phyloP scores from a whole-genome alignment of 2,329 filamentous ascomycete genomes.

The Xylariaceae sp. region DNA sequence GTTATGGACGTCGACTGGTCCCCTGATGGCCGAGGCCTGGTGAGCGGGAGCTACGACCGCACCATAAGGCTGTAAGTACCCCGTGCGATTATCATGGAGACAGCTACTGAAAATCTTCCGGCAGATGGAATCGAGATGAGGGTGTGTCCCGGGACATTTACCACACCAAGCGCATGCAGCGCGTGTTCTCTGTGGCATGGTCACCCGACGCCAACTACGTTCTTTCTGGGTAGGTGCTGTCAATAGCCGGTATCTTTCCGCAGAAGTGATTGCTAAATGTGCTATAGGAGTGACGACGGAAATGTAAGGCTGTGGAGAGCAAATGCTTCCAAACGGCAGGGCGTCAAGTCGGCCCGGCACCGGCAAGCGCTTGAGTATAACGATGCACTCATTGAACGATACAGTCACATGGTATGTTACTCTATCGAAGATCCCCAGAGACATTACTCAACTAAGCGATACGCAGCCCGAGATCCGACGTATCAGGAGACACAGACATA shows the following conservation, averaged over 20 bases:
- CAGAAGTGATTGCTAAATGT: background rate
- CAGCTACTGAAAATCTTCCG: background rate
- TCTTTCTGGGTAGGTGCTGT: conserved; percentile 81
- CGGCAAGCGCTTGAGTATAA: conserved; percentile 90
- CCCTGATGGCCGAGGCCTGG: conserved; percentile 89
- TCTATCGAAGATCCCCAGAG: background rate
- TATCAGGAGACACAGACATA: conserved; percentile 84
- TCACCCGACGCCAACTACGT: conserved; percentile 88
- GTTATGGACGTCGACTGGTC: conserved; percentile 97
- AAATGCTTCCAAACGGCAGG: conserved; percentile 75
- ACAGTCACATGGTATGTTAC: conserved; percentile 69
- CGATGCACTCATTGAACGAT: conserved; percentile 74
- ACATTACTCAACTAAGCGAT: conserved; percentile 14
- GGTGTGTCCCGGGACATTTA: conserved; percentile 91
- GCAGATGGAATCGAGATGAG: conserved; percentile 66
- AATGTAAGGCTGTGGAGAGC: conserved; percentile 88
- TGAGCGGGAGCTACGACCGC: conserved; percentile 81
- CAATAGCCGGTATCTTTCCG: conserved; percentile 37
- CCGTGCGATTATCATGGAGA: background rate
- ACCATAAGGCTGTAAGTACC: conserved; percentile 63
- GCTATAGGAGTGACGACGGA: conserved; percentile 54
- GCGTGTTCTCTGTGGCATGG: conserved; percentile 66
- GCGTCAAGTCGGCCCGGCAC: conserved; percentile 80
- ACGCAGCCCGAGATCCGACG: conserved; percentile 73
- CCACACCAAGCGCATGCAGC: conserved; percentile 96